Conservation (phyloP, 208 protist species). For the Porcisia deanei region DNA sequence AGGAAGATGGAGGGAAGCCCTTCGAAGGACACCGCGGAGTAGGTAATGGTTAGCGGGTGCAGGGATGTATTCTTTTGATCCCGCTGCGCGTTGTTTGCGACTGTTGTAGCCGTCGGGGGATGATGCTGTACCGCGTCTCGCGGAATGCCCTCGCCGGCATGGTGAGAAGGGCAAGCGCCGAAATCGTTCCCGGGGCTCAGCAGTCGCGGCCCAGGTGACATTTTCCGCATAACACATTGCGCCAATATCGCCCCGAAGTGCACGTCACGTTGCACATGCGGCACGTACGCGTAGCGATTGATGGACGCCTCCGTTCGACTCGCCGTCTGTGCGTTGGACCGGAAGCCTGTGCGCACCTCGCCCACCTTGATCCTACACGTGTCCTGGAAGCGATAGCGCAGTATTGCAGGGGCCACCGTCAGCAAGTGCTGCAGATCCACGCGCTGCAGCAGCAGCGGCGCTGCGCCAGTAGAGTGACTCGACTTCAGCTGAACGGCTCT, state of each 20-base stretch:
- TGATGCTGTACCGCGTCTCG: neutral
- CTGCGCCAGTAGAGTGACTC: neutral
- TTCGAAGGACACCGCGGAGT: constrained; percentile 48
- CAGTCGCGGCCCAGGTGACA: constrained; percentile 47
- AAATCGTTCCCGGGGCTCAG: neutral
- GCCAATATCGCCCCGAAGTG: constrained; percentile 48
- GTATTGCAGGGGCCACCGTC: constrained; percentile 35
- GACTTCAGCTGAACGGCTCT: neutral
- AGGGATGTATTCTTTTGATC: neutral
- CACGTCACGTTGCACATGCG: constrained; percentile 43
- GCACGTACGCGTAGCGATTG: constrained; percentile 39
- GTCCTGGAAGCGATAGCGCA: constrained; percentile 47
- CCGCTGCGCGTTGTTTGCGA: neutral
- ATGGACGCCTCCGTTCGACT: constrained; percentile 30
- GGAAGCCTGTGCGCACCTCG: constrained; percentile 32
- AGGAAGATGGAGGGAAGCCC: constrained; percentile 65
- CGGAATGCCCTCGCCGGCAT: neutral
- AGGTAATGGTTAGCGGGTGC: constrained; percentile 19
- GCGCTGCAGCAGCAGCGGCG: neutral
- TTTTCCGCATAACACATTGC: constrained; percentile 42
- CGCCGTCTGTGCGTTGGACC: constrained; percentile 22
- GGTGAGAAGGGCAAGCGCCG: neutral
- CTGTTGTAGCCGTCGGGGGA: neutral
- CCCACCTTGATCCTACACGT: constrained; percentile 31
- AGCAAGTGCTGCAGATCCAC: constrained; percentile 43